Evolutionary conservation across 228 moss, liverwort and hornwort genomes (phyloP), one percentile per base, ranked within the genome.

Genomic region (Sphagnum magellanicum): DNA sequence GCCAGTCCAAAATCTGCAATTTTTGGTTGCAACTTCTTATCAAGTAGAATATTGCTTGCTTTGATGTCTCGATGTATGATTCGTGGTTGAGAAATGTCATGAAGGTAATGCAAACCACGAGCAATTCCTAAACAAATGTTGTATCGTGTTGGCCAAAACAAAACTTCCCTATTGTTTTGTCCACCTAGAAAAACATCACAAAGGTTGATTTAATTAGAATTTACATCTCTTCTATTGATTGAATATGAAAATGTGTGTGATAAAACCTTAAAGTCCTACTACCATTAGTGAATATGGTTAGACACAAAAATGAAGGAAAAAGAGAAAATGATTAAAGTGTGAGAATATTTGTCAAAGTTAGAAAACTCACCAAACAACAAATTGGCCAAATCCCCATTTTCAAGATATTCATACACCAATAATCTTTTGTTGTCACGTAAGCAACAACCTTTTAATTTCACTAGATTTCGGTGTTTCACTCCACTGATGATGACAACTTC

Each of bases 371-470:
- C 81, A 10, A 90, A 81, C 50, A 90, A 52, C 7, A 81, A 70
- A 68, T 88, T 70, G 17, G 77, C 78, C 63, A 90, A 72, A 60
- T 87, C 87, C 64, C 72, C 80, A 50, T 74, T 68, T 72, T 90
- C 90, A 13, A 90, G 74, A 68, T 70, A 90, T 67, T 90, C 90
- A 61, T 90, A 87, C 5, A 90, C 88, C 6, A 90, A 78, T 48
- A 90, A 72, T 61, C 88, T 78, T 67, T 88, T 82, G 65, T 85
- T 79, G 59, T 79, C 77, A 14, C 85, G 77, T 63, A 90, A 76
- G 57, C 90, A 90, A 59, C 90, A 90, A 16, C 90, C 90, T 81
- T 81, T 87, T 70, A 87, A 70, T 81, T 90, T 90, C 65, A 90
- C 90, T 50, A 90, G 84, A 66, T 90, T 87, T 49, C 87, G 84